Conservation (phyloP, 2,329 filamentous ascomycete species). For the Colletotrichum agaves region DNA sequence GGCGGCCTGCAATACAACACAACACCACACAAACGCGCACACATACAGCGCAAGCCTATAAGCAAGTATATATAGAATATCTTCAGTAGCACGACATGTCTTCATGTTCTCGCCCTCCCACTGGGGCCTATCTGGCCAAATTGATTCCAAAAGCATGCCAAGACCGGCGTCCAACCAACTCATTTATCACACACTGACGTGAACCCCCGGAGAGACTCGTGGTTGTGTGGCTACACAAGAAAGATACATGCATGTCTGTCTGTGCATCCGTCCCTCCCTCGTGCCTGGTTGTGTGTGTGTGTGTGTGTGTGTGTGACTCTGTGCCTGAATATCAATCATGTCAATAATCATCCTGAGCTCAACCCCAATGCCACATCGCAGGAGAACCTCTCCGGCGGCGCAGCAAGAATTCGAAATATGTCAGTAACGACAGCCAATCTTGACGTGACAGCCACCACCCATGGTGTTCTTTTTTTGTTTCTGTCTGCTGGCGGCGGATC, state of each 20-base stretch:
- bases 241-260: conserved; percentile 8
- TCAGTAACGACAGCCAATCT: background rate
- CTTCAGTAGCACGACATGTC: conserved; percentile 25
- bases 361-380: conserved; percentile 3
- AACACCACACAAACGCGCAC: conserved; percentile 8
- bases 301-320: background rate
- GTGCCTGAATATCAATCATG: conserved; percentile 21
- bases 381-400: conserved; percentile 6
- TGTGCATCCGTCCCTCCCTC: background rate
- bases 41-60: background rate
- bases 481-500: background rate
- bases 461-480: background rate
- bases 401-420: background rate
- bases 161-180: background rate
- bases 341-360: background rate
- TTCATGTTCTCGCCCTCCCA: background rate
- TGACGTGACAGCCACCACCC: no score
- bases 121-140: background rate
- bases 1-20: background rate
- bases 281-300: background rate
- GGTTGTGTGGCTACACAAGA: conserved; percentile 19
- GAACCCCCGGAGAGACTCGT: background rate
- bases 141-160: conserved; percentile 7
- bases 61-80: conserved; percentile 11
- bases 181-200: background rate